phyloP scores from a whole-genome alignment of 345 rosid genomes.

The Eucalyptus marginata region DNA sequence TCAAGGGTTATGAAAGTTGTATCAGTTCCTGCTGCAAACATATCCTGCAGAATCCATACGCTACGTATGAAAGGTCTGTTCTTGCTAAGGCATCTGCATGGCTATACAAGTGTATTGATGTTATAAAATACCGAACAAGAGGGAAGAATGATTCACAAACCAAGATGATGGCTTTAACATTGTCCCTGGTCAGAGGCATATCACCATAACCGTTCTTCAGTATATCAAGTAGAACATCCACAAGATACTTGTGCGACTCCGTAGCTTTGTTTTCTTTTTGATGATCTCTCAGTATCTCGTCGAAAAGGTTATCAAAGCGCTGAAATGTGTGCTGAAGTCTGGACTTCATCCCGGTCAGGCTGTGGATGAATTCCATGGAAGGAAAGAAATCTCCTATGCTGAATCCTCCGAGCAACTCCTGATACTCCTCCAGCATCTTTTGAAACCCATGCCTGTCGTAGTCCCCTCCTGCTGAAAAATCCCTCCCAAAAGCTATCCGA shows the following conservation, averaged over 20 bases:
- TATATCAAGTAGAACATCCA: slow-evolving; percentile 19
- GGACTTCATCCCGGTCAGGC: slow-evolving; percentile 18
- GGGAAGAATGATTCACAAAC: slow-evolving; percentile 2
- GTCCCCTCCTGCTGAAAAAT: slow-evolving; percentile 12
- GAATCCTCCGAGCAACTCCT: slow-evolving; percentile 21
- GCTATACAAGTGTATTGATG: neutral
- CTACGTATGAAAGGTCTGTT: neutral
- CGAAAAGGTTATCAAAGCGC: slow-evolving; percentile 18
- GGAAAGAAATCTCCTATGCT: neutral
- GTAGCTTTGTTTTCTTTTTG: neutral
- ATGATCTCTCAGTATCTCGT: slow-evolving; percentile 20
- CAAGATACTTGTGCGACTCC: slow-evolving; percentile 8
- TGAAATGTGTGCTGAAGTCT: slow-evolving; percentile 9
- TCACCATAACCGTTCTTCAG: slow-evolving; percentile 6
- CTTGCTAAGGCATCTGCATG: neutral
- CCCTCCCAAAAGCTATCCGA: slow-evolving; percentile 19
- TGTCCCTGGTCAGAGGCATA: slow-evolving; percentile 15
- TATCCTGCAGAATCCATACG: slow-evolving; percentile 11
- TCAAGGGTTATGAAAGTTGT: slow-evolving; percentile 17
- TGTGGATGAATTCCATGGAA: slow-evolving; percentile 22
- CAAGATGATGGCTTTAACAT: slow-evolving; percentile 34
- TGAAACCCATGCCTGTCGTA: slow-evolving; percentile 26
- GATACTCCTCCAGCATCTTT: slow-evolving; percentile 33
- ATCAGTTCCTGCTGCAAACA: slow-evolving; percentile 36
- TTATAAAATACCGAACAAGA: neutral